Evolutionary conservation across 148 eudicot genomes (phyloP), one percentile per base, ranked within the genome.

Genomic region (Chenopodium suecicum): DNA sequence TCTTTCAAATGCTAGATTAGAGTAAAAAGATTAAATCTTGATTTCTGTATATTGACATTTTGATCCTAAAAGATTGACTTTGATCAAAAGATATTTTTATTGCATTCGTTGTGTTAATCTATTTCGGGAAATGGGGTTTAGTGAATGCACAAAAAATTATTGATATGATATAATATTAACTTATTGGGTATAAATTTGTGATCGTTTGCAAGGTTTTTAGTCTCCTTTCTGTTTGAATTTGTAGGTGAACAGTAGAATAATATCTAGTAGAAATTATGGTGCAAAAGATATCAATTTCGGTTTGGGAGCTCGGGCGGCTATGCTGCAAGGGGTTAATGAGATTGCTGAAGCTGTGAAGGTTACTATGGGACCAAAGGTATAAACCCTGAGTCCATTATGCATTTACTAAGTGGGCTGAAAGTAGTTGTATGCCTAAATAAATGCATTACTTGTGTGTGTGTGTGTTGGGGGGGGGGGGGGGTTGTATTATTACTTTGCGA

Each of bases 351-450:
- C 99, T 81, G 99, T 95, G 31, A 95, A 94, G 83, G 95, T 95
- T 85, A 95, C 99, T 31, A 95, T 95, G 99, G 99, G 99, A 74
- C 98, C 99, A 25, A 90, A 92, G 98, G 99, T 96, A 87, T 82
- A 68, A 66, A 27, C n/a, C 6, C 73, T 60, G 54, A 14, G 29
- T 48, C 73, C 48, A 9, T 54, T 9, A 11, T 50, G 13, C 34
- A 11, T 67, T 67, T 50, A 9, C 19, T 19, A 17, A 58, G 63
- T 58, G 63, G 63, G 63, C 4, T 54, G 44, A 41, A 9, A 50
- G 16, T 13, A 58, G 70, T 44, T 10, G 6, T 11, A 77, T 22
- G 64, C 12, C 27, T 9, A 0, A 34, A 54, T 78, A 12, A 9
- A 25, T 27, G 32, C 41, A 34, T 31, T 31, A 31, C 32, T 31